phyloP scores from a whole-genome alignment of 305 asterid genomes.

The Fraxinus sp. region DNA sequence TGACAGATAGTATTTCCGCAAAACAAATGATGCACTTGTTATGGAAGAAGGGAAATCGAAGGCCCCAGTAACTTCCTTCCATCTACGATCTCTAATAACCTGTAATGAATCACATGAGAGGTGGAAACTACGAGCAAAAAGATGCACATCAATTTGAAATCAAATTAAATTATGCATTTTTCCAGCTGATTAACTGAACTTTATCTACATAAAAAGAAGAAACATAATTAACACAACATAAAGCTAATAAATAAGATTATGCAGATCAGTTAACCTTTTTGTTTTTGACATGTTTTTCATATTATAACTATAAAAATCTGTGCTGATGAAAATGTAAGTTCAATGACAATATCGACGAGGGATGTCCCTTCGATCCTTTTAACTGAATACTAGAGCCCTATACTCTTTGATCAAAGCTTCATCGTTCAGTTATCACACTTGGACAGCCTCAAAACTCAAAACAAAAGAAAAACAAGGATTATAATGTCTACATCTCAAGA shows the following conservation, averaged over 20 bases:
- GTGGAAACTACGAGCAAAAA: background rate
- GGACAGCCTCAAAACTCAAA: background rate
- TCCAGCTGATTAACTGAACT: background rate
- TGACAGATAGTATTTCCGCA: conserved; percentile 76
- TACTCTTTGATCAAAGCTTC: background rate
- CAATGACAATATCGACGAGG: background rate
- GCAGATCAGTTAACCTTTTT: background rate
- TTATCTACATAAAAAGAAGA: background rate
- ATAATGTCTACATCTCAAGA: background rate
- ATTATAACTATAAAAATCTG: conserved; percentile 7
- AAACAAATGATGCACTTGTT: conserved; percentile 78
- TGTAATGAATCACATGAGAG: conserved; percentile 32
- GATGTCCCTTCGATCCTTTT: conserved; percentile 7
- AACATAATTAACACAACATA: conserved; percentile 3
- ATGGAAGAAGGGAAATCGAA: conserved; percentile 79
- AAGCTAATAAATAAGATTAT: background rate
- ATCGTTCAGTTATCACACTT: background rate
- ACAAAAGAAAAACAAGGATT: background rate
- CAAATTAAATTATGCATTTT: background rate
- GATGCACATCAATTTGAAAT: background rate
- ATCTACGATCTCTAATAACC: conserved; percentile 84
- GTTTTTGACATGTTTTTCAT: background rate
- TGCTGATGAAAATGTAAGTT: background rate
- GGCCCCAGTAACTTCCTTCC: conserved; percentile 78
- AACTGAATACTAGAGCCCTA: background rate